Base-by-base conservation (phyloP, 306 rosid species). In the Lotus japonicus region DNA sequence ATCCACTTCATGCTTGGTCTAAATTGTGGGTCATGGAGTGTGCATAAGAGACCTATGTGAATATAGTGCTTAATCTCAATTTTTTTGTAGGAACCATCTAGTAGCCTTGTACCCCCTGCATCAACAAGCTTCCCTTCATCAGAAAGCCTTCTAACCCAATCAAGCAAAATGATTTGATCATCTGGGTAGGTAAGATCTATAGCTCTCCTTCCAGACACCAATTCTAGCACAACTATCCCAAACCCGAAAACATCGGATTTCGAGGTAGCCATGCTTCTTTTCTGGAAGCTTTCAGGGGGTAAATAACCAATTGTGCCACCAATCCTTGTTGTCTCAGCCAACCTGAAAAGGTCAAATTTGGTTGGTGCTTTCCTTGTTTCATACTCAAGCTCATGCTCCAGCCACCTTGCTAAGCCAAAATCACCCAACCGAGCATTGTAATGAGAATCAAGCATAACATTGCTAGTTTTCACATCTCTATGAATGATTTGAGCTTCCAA, bases 241-340 rank as follows among this genome's bases (percentile, higher is more conserved):
- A 90, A 90, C 80, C 97, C 86, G 62, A 90, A 90, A 28, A 90
- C 97, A 56, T 90, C 97, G 0, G 92, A 88, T 79, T 90, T 90
- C 0, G 95, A 83, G 2, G 97, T 90, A 11, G 92, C 84, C 7
- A 60, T 62, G 53, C 86, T 84, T 56, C 81, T 60, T 66, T 79
- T 79, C 54, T 86, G 90, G 66, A 90, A 88, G 79, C 90, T 88
- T 62, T 90, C 95, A 0, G 97, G 97, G 1, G 97, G 95, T 28
- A 90, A 50, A 64, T 90, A 90, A 16, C 97, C 97, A 10, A 90
- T 90, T 39, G 97, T 90, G 52, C 97, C 97, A 5, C 97, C 97
- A 63, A 86, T 81, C 80, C 78, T 82, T 19, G 95, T 87, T 3
- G 95, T 88, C 78, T 90, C 95, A 17, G 81, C 88, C 62, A 88